Base-by-base conservation (phyloP, 2,329 filamentous ascomycete genomes). In the Pseudogymnoascus sp. region DNA sequence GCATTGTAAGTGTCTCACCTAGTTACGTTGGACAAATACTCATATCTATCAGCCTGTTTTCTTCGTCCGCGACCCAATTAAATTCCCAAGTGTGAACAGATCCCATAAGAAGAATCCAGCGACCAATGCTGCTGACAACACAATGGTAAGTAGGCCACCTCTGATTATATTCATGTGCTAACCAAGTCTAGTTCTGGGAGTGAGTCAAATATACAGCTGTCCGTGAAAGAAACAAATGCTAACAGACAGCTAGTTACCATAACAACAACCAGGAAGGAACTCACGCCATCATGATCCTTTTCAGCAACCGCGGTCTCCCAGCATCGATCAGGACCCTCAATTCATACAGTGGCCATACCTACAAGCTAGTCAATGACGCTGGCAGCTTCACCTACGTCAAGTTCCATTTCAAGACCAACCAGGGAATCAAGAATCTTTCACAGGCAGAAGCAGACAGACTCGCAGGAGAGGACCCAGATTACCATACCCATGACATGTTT, bases 221-320 rank as follows among this genome's bases (percentile, higher is more conserved):
- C 15, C 4, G 15, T 9, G 21, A 67, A 7, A 45, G 21, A n/a
- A 27, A 12, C 6, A 29, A 48, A n/a, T 27, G 13, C 42, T 48
- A 48, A 48, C 7, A 48, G 25, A 29, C 3, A 27, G 5, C 7
- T 13, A 29, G 42, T 48, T 48, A n/a, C 9, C 42, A 48, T 25
- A 48, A 29, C 42, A 48, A 77, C 36, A 77, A 82, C 64, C 82
- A 80, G 5, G 82, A 85, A 67, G 76, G 79, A 0, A 75, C 79
- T n/a, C 82, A 85, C 67, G 78, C 81, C 66, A 74, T 84, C 27
- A 84, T 85, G 81, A 77, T 81, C 40, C 73, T 84, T 1, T 83
- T 85, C 72, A 80, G 80, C 15, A 81, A 84, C 64, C 76, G 81
- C 10, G 82, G 82, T 2, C 83, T 80, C 10, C 82, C 82, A 0